Conservation (phyloP, 2,329 filamentous ascomycete species). For the Sporothrix pseudoabietina region DNA sequence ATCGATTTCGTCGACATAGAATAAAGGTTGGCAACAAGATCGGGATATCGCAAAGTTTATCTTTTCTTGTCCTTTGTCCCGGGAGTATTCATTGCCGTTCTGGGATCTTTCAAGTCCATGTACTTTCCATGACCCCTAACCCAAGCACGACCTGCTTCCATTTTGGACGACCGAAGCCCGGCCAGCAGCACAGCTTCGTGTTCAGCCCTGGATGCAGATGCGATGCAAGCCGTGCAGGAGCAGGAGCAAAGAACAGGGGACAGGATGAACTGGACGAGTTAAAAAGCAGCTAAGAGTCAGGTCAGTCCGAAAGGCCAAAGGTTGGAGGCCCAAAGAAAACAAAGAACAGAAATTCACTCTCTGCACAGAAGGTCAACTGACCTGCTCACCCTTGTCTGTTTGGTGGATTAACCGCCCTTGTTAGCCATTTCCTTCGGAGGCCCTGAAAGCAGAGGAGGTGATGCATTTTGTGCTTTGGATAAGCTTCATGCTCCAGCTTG, state of each 20-base stretch:
- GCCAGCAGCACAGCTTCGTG: background rate
- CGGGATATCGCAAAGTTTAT: background rate
- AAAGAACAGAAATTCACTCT: background rate
- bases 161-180: slow-evolving; percentile 8
- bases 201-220: background rate
- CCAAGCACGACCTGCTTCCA: slow-evolving; percentile 12
- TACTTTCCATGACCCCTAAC: background rate
- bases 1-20: background rate
- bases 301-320: background rate
- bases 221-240: background rate
- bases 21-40: background rate
- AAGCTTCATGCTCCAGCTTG: background rate
- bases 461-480: background rate
- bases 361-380: slow-evolving; percentile 4
- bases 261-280: background rate
- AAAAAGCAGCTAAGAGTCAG: background rate
- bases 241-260: background rate
- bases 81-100: no score
- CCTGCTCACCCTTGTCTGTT: background rate
- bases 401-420: background rate
- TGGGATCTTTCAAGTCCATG: background rate
- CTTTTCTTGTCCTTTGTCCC: background rate
- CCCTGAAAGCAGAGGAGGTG: background rate
- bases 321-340: background rate
- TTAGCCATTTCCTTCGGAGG: background rate